phyloP scores from a whole-genome alignment of 1,139 yeast genomes.

The Debaryomyces nepalensis region DNA sequence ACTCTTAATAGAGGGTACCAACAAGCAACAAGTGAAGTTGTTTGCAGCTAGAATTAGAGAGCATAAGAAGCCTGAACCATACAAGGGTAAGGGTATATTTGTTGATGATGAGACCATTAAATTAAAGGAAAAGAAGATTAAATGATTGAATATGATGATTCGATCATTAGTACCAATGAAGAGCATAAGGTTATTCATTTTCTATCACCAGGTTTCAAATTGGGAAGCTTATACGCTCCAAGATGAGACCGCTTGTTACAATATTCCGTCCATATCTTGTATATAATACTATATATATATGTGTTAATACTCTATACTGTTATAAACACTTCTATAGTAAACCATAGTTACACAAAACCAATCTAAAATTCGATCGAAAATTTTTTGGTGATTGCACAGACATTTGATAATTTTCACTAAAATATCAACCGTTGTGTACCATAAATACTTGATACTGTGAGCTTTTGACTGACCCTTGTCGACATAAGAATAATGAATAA shows the following conservation, averaged over 20 bases:
- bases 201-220: neutral
- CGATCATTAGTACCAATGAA: neutral
- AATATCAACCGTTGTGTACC: neutral
- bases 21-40: slow-evolving; percentile 84
- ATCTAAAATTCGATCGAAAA: slow-evolving; percentile 1
- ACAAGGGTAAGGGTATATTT: slow-evolving; percentile 97
- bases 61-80: slow-evolving; percentile 95
- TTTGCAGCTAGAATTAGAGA: slow-evolving; percentile 89
- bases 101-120: slow-evolving; percentile 89
- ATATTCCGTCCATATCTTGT: slow-evolving; percentile 6
- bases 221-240: neutral
- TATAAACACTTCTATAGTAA: slow-evolving; percentile 5
- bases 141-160: slow-evolving; percentile 48
- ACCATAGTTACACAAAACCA: slow-evolving; percentile 13
- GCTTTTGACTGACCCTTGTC: neutral
- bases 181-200: neutral
- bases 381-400: slow-evolving; percentile 3
- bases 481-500: slow-evolving; percentile 9
- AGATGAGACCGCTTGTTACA: neutral
- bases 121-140: slow-evolving; percentile 90
- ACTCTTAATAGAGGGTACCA: slow-evolving; percentile 80
- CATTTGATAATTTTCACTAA: slow-evolving; percentile 8
- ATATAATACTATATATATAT: slow-evolving; percentile 4
- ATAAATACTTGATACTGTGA: neutral
- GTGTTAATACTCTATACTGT: neutral